Evolutionary conservation across 352 stramenopile genomes (phyloP).

Genomic region (Saprolegnia parasitica): DNA sequence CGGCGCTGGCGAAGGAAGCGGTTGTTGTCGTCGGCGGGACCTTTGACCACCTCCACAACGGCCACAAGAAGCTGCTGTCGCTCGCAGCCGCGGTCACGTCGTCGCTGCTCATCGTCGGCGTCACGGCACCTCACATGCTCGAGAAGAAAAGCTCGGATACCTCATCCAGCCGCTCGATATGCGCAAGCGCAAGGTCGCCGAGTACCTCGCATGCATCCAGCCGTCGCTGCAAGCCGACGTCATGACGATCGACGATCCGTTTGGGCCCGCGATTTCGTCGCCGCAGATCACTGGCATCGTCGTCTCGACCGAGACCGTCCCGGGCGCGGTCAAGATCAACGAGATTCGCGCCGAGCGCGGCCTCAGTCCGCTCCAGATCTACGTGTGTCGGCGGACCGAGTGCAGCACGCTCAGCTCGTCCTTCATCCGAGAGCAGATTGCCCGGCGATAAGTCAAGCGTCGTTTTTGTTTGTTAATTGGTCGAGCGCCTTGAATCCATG

Average conservation of each 20-base stretch:
- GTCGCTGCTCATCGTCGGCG: constrained; percentile 55
- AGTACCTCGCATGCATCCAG: constrained; percentile 64
- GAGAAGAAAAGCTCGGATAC: constrained; percentile 64
- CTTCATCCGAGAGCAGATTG: constrained; percentile 70
- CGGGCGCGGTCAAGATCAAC: constrained; percentile 80
- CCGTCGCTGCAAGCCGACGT: constrained; percentile 58
- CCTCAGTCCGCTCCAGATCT: constrained; percentile 60
- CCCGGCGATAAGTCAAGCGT: constrained; percentile 28
- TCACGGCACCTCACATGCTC: constrained; percentile 78
- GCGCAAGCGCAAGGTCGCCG: constrained; percentile 50
- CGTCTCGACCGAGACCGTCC: constrained; percentile 79
- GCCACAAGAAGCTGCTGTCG: constrained; percentile 87
- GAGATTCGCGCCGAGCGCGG: constrained; percentile 54
- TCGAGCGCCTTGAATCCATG: no score
- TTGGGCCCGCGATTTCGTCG: constrained; percentile 79
- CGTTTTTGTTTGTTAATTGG: background rate
- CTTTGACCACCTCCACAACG: constrained; percentile 89
- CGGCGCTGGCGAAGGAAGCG: constrained; percentile 49
- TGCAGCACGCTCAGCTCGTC: constrained; percentile 79
- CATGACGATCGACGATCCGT: constrained; percentile 78
- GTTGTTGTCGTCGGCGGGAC: constrained; percentile 75
- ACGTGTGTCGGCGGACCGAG: constrained; percentile 75
- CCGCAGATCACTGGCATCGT: constrained; percentile 65
- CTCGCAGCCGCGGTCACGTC: constrained; percentile 58
- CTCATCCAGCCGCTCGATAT: constrained; percentile 61